Conservation (phyloP, 768 basidiomycete species). For the Suillus placidus region DNA sequence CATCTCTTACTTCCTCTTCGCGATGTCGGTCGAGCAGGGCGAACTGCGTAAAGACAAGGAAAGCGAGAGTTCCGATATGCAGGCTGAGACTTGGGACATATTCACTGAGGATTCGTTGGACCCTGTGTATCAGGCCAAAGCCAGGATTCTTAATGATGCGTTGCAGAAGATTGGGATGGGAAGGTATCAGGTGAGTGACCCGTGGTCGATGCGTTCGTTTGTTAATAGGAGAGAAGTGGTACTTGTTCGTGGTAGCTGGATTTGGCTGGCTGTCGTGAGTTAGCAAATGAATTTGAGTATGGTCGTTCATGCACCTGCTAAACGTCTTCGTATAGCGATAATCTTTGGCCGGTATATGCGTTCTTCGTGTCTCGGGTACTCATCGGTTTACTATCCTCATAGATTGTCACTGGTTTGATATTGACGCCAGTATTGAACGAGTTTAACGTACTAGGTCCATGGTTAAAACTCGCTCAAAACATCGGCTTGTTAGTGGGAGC, state of each 20-base stretch:
- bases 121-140: constrained; percentile 61
- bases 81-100: constrained; percentile 25
- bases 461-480: constrained; percentile 70
- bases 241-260: constrained; percentile 65
- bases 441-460: constrained; percentile 62
- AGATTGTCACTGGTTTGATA: constrained; percentile 70
- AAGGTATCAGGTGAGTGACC: constrained; percentile 56
- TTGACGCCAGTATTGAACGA: constrained; percentile 65
- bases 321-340: constrained; percentile 48
- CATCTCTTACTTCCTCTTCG: constrained; percentile 1
- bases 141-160: constrained; percentile 57
- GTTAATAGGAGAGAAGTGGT: constrained; percentile 44
- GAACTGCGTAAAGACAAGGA: constrained; percentile 13
- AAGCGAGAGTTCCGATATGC: neutral
- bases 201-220: constrained; percentile 2
- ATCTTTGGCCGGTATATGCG: constrained; percentile 67
- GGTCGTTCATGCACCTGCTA: neutral
- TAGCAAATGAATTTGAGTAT: neutral
- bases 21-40: constrained; percentile 23
- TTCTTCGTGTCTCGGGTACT: neutral
- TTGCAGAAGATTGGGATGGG: constrained; percentile 73
- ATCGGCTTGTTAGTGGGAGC: constrained; percentile 72
- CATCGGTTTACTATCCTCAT: neutral
- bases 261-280: constrained; percentile 79
- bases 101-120: constrained; percentile 42